Conservation (phyloP, 2,329 filamentous ascomycete species). For the Teratosphaeria nubilosa region DNA sequence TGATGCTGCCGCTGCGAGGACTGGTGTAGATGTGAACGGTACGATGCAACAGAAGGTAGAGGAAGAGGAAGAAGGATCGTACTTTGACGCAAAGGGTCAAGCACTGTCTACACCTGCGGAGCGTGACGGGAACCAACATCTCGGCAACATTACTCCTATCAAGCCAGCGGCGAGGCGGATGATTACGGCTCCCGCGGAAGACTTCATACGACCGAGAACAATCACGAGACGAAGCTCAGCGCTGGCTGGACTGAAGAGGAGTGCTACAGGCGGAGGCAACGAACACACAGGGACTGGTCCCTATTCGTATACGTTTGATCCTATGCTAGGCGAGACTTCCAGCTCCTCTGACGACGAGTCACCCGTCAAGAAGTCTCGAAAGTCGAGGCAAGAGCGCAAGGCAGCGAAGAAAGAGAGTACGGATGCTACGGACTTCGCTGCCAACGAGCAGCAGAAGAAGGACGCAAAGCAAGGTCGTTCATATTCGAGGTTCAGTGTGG, state of each 20-base stretch:
- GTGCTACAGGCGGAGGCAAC: conserved; percentile 6
- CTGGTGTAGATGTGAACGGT: background rate
- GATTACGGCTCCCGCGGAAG: background rate
- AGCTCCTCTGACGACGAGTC: conserved; percentile 17
- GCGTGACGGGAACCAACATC: background rate
- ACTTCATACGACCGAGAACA: background rate
- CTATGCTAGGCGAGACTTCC: conserved; percentile 17
- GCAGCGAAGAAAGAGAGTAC: conserved; percentile 3
- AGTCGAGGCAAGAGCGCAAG: background rate
- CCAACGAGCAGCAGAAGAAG: conserved; percentile 3
- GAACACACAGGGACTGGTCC: conserved; percentile 1
- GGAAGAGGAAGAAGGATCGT: background rate
- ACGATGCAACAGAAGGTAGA: background rate
- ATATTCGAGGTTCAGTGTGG: conserved; percentile 49
- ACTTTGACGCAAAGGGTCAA: background rate
- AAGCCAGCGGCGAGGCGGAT: background rate
- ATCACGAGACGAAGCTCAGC: conserved; percentile 10
- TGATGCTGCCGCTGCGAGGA: background rate
- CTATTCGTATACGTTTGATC: conserved; percentile 21
- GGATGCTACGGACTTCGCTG: conserved; percentile 3
- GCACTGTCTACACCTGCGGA: background rate
- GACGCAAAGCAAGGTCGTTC: conserved; percentile 12
- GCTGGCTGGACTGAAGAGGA: conserved; percentile 12
- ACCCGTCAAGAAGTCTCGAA: conserved; percentile 1
- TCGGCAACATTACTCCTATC: background rate